Percentiles rank a stretch among this genome's conserved stretches.
phyloP scores from a whole-genome alignment of 169 alveolate genomes.

The Theileria annulata region DNA sequence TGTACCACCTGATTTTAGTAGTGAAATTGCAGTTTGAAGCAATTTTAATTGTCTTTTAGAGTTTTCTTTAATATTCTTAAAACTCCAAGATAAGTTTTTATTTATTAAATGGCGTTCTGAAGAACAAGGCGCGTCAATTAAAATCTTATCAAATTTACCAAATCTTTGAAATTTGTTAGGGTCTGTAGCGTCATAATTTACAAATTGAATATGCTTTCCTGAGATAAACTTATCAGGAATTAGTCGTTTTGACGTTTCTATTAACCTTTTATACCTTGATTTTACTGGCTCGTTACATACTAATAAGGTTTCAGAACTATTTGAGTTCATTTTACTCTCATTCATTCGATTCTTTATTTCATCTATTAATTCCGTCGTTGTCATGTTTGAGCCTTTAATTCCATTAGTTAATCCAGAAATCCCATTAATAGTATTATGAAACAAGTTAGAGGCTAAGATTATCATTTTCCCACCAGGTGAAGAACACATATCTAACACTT shows the following conservation, averaged over 20 bases:
- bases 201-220: constrained; percentile 54
- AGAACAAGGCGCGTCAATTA: constrained; percentile 81
- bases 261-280: constrained; percentile 62
- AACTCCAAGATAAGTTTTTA: constrained; percentile 64
- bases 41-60: constrained; percentile 68
- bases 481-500: constrained; percentile 84
- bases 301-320: constrained; percentile 27
- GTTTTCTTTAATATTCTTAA: constrained; percentile 66
- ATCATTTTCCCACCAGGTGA: constrained; percentile 87
- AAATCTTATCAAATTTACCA: constrained; percentile 69
- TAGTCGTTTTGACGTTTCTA: constrained; percentile 52
- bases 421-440: constrained; percentile 20
- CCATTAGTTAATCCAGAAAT: constrained; percentile 52
- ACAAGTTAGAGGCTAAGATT: constrained; percentile 67
- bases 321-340: background rate
- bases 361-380: constrained; percentile 41
- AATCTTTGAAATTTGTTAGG: constrained; percentile 55
- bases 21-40: constrained; percentile 52
- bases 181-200: constrained; percentile 63
- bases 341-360: constrained; percentile 38
- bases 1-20: constrained; percentile 70
- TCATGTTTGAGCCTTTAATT: constrained; percentile 3
- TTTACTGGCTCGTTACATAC: constrained; percentile 70
- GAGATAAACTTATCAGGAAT: constrained; percentile 65
- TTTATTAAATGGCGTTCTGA: constrained; percentile 69